Evolutionary conservation across 2,329 filamentous ascomycete species (phyloP), one percentile per base, ranked within the genome.

Genomic region (Gremmenia infestans): DNA sequence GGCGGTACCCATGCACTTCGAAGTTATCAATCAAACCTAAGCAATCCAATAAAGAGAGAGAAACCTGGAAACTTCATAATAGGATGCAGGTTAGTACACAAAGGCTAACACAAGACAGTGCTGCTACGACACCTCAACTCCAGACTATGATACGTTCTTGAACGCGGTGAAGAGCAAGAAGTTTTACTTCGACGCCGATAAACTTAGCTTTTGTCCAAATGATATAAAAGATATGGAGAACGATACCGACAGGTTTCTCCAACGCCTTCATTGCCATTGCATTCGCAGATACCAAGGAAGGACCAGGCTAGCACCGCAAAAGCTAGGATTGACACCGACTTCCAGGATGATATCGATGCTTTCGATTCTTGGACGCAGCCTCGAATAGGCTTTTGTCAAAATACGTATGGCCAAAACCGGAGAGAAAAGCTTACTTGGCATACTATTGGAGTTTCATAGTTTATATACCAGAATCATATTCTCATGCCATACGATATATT

Each of bases 181-280:
- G 28, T 14, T 55, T 11, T n/a, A 48, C 11, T 60, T 61, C 46
- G 50, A n/a, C 2, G 17, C 45, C 15, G 56, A 42, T 23, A 54
- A 54, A 3, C 39, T 61, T 22, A 53, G 28, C 1, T 19, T 45
- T 4, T 7, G 59, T 63, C n/a, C 19, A 22, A 15, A 23, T 7
- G 50, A 54, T 48, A 22, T 60, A 9, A n/a, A 5, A 11, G 48
- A 4, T 36, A 32, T 59, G 36, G 55, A 60, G 48, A n/a, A 23
- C 1, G 55, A 59, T 22, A 56, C 55, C n/a, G 57, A 56, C 35
- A 32, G 39, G 4, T 22, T 60, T 60, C 43, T 48, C 56, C 23
- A 37, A 51, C 43, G 55, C 52, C n/a, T 43, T 63, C 19, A 48
- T 57, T 43, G 53, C 49, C n/a, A 59, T 62, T 53, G 52, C 53